Percentiles rank a stretch among this genome's conserved stretches.
Conservation (phyloP, 805 yeast genomes). For the Lachancea nothofagi region DNA sequence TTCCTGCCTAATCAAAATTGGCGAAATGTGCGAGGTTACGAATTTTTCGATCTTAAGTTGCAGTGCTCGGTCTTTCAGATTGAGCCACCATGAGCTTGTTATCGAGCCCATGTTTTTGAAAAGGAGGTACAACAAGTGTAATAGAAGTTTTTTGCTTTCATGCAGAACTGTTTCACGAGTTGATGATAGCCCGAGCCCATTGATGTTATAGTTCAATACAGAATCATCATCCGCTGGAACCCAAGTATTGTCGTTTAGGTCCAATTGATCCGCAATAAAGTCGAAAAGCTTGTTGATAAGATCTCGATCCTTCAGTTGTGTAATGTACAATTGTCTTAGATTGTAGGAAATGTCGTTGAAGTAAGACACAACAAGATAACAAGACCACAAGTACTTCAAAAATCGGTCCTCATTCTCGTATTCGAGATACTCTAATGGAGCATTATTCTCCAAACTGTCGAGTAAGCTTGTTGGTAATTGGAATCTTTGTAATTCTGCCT, state of each 20-base stretch:
- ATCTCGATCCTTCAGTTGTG: constrained; percentile 47
- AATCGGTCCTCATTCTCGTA: constrained; percentile 35
- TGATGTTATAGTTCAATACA: constrained; percentile 19
- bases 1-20: constrained; percentile 53
- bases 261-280: constrained; percentile 50
- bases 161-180: constrained; percentile 24
- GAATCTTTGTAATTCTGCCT: constrained; percentile 17
- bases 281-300: constrained; percentile 47
- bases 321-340: constrained; percentile 55
- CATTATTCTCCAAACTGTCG: constrained; percentile 25
- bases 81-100: constrained; percentile 55
- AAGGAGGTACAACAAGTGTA: constrained; percentile 22
- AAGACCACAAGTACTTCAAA: constrained; percentile 54
- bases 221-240: constrained; percentile 22
- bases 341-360: constrained; percentile 61
- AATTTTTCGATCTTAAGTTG: constrained; percentile 58
- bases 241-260: constrained; percentile 31
- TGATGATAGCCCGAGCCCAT: constrained; percentile 17
- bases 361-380: constrained; percentile 58
- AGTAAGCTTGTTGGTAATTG: constrained; percentile 36
- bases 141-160: constrained; percentile 28
- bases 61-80: constrained; percentile 60
- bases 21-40: constrained; percentile 57
- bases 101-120: constrained; percentile 31
- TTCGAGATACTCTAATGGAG: constrained; percentile 37